phyloP scores from a whole-genome alignment of 306 rosid genomes.

The Neltuma alba region DNA sequence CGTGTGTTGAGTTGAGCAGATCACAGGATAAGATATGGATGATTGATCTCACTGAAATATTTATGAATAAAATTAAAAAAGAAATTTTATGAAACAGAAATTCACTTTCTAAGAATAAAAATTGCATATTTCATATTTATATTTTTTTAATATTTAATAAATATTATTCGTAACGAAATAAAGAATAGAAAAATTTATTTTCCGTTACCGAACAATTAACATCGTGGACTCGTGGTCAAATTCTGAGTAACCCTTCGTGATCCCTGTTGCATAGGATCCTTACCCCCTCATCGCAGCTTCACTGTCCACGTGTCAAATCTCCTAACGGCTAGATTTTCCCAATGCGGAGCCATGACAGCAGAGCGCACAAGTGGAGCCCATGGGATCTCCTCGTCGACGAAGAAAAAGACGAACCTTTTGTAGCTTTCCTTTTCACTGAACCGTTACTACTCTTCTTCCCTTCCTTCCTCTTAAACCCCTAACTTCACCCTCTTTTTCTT shows the following conservation, averaged over 20 bases:
- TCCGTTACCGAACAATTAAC: background rate
- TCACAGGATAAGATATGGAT: no score
- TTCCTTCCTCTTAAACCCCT: conserved; percentile 25
- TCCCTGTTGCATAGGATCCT: conserved; percentile 40
- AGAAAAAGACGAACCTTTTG: background rate
- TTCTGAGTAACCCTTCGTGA: background rate
- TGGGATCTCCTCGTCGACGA: conserved; percentile 18
- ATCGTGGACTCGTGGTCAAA: no score
- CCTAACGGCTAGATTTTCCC: conserved; percentile 40
- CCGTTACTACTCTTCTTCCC: conserved; percentile 35
- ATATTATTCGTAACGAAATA: no score
- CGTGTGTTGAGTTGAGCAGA: no score
- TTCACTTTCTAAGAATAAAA: no score
- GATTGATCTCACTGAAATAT: no score
- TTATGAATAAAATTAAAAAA: no score
- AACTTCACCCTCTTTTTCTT: background rate
- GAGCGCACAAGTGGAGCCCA: conserved; percentile 22
- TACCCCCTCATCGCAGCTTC: background rate
- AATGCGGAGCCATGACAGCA: background rate
- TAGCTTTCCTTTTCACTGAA: conserved; percentile 8
- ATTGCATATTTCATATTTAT: no score
- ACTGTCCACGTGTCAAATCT: conserved; percentile 18
- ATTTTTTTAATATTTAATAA: no score
- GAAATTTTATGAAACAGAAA: no score
- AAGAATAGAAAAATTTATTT: no score